Evolutionary conservation across 768 basidiomycete genomes (phyloP).

Genomic region (Mycena albidolilacea): DNA sequence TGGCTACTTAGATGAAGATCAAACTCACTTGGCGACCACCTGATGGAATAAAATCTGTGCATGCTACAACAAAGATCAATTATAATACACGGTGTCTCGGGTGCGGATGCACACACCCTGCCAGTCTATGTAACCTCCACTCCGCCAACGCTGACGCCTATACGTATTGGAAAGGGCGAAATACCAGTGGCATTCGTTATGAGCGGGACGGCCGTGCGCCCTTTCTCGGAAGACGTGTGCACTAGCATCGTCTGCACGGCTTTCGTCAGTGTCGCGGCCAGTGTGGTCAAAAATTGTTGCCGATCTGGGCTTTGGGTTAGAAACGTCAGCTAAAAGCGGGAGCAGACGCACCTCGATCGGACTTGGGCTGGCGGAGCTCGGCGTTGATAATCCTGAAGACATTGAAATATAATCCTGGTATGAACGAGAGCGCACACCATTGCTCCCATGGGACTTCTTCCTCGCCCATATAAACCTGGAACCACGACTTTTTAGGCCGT

Average conservation of each 20-base stretch:
- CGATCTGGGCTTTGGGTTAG: conserved; percentile 49
- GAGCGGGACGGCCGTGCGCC: conserved; percentile 80
- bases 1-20: too few relatives aligned
- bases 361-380: conserved; percentile 81
- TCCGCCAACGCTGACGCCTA: conserved; percentile 78
- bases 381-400: conserved; percentile 80
- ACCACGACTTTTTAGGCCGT: conserved; percentile 85
- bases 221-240: conserved; percentile 85
- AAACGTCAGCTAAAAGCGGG: background rate
- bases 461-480: conserved; percentile 77
- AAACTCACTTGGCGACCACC: background rate
- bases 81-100: background rate
- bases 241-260: conserved; percentile 80
- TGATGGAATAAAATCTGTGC: background rate
- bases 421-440: conserved; percentile 63
- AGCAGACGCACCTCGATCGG: conserved; percentile 65
- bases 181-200: conserved; percentile 85
- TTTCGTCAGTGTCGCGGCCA: conserved; percentile 74
- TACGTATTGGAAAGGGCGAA: conserved; percentile 85
- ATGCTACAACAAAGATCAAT: conserved; percentile 9
- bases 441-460: conserved; percentile 92
- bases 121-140: conserved; percentile 59
- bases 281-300: conserved; percentile 68
- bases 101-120: background rate
- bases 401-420: background rate